These are phyloP conservation scores for Serendipita indica DNA, from an alignment of 768 basidiomycete species.

Conservation along the genomic window DNA sequence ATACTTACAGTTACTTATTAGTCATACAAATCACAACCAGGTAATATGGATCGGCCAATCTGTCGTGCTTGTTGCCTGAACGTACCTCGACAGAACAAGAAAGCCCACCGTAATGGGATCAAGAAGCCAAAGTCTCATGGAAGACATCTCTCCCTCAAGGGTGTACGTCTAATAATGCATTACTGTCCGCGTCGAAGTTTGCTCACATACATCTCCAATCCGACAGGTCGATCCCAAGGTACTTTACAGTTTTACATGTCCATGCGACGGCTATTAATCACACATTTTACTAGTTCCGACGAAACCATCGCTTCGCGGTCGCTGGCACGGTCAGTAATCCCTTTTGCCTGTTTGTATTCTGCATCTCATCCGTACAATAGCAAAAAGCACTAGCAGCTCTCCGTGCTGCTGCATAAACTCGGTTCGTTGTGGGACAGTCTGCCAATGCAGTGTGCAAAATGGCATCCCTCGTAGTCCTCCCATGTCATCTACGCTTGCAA, in stretches of 20 bases:
- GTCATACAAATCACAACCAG: constrained; percentile 93
- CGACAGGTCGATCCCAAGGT: background rate
- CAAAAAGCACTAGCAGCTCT: background rate
- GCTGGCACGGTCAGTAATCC: background rate
- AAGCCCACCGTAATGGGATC: constrained; percentile 98
- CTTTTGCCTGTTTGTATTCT: background rate
- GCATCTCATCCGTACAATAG: background rate
- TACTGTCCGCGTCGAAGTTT: too few species aligned
- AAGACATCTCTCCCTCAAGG: constrained; percentile 64
- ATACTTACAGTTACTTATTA: constrained; percentile 19
- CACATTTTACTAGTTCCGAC: too few species aligned
- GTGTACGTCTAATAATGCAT: constrained; percentile 46
- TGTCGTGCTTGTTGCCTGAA: background rate
- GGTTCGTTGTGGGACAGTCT: background rate
- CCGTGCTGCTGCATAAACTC: background rate
- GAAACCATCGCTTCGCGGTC: background rate
- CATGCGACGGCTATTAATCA: too few species aligned
- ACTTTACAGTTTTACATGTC: too few species aligned
- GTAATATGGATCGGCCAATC: constrained; percentile 13
- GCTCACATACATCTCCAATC: too few species aligned
- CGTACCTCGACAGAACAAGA: constrained; percentile 37
- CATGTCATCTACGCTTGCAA: background rate
- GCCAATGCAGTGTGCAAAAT: background rate
- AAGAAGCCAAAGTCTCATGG: constrained; percentile 61
- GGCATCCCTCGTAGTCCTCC: background rate